These are phyloP conservation scores for Paragyromitra xinjiangensis DNA, from an alignment of 495 filamentous ascomycete species.

Conservation along the genomic window DNA sequence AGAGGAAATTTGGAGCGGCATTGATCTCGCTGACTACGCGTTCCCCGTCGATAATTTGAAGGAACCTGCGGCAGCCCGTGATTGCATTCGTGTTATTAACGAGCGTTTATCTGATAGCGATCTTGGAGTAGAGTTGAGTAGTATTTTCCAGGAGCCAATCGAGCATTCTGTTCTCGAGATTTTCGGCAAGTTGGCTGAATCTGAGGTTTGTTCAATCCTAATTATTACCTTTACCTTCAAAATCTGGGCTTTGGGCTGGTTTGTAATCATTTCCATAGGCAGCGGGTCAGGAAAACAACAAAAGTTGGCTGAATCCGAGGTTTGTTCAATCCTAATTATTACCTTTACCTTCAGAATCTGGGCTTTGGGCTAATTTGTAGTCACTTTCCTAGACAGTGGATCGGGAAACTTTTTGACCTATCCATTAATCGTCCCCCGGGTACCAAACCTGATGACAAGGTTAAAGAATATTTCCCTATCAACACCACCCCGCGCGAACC, in stretches of 20 bases:
- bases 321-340: too few relatives aligned
- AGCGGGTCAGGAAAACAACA: not conserved
- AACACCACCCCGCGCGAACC: not conserved
- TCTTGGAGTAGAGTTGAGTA: not conserved
- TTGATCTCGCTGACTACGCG: conserved; percentile 32
- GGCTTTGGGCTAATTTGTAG: too few relatives aligned
- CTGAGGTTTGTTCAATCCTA: not conserved
- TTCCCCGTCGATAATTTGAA: conserved; percentile 39
- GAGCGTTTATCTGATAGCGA: not conserved
- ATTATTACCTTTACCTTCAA: not conserved
- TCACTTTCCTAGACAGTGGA: too few relatives aligned
- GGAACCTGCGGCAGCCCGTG: conserved; percentile 5
- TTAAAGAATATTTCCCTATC: not conserved
- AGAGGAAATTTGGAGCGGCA: not conserved
- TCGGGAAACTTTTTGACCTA: not conserved
- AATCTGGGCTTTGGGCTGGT: not conserved
- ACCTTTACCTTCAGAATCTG: too few relatives aligned
- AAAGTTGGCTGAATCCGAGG: too few relatives aligned
- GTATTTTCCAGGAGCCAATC: not conserved
- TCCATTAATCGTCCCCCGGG: conserved; percentile 4
- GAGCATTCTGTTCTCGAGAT: not conserved
- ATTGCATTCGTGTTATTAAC: conserved; percentile 12
- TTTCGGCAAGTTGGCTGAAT: not conserved
- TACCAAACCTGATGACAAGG: not conserved
- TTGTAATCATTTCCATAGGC: not conserved